These are phyloP conservation scores for Cyclotella baltica DNA, from an alignment of 108 stramenopile species.

Conservation along the genomic window DNA sequence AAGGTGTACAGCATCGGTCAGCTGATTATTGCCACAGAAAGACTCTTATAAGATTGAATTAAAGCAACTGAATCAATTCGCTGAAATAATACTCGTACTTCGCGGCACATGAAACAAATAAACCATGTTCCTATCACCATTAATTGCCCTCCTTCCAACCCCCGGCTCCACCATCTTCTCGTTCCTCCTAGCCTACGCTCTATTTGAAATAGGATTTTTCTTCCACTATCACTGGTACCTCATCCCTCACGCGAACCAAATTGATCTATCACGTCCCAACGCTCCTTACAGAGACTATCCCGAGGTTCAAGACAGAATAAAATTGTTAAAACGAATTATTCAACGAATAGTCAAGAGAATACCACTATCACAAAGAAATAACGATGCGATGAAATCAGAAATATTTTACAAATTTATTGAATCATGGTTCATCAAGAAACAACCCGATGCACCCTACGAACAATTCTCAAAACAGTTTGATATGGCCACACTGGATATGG, in stretches of 20 bases:
- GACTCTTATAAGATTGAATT: no score
- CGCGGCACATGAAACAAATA: not conserved
- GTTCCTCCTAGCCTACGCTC: conserved; percentile 25
- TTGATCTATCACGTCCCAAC: conserved; percentile 5
- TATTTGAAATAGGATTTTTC: conserved; percentile 47
- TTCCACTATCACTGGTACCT: conserved; percentile 32
- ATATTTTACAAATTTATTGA: conserved; percentile 40
- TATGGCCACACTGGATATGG: conserved; percentile 28
- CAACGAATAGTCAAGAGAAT: conserved; percentile 18
- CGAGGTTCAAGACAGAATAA: conserved; percentile 16
- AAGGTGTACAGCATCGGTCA: no score
- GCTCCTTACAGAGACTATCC: conserved; percentile 42
- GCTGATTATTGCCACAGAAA: no score
- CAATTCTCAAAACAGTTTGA: conserved; percentile 40
- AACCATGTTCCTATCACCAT: conserved; percentile 5
- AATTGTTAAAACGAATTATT: conserved; percentile 25
- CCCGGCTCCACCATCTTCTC: conserved; percentile 7
- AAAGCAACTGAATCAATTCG: not conserved
- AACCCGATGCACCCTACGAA: conserved; percentile 22
- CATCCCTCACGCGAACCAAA: conserved; percentile 27
- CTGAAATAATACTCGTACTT: not conserved
- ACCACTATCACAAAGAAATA: not conserved
- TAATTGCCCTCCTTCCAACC: conserved; percentile 1
- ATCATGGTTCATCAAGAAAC: conserved; percentile 38
- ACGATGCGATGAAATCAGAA: conserved; percentile 15